Conservation (phyloP, 768 basidiomycete species). For the Naganishia friedmannii region DNA sequence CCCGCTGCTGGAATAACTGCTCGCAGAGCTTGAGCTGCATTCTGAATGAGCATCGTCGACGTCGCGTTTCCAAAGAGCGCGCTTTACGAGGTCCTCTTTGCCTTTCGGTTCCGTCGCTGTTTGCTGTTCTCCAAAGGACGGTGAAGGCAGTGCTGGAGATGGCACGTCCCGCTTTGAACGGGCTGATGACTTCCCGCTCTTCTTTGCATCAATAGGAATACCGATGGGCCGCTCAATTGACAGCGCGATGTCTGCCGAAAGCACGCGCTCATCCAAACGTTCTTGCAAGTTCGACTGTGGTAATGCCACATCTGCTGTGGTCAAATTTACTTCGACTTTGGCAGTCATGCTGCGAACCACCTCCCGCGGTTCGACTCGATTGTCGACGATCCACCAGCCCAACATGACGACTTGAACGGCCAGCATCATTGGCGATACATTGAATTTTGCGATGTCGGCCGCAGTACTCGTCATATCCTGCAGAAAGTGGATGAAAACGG, state of each 20-base stretch:
- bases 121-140: not conserved
- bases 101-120: not conserved
- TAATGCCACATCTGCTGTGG: not conserved
- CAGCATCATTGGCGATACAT: not conserved
- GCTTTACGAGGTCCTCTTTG: not conserved
- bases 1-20: not conserved
- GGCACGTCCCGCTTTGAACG: not conserved
- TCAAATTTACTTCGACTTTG: not conserved
- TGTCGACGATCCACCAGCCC: not conserved
- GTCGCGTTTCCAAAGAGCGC: not conserved
- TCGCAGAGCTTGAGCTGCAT: not conserved
- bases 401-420: not conserved
- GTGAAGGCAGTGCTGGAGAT: not conserved
- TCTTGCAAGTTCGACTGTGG: not conserved
- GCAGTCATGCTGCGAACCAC: not conserved
- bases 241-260: no score
- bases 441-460: no score
- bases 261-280: no score
- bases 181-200: not conserved
- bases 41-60: not conserved
- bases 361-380: not conserved
- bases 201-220: no score
- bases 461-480: not conserved
- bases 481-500: not conserved
- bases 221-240: not conserved